These are phyloP conservation scores for Cladobotryum mycophilum DNA, from an alignment of 2,329 filamentous ascomycete species.

Conservation along the genomic window DNA sequence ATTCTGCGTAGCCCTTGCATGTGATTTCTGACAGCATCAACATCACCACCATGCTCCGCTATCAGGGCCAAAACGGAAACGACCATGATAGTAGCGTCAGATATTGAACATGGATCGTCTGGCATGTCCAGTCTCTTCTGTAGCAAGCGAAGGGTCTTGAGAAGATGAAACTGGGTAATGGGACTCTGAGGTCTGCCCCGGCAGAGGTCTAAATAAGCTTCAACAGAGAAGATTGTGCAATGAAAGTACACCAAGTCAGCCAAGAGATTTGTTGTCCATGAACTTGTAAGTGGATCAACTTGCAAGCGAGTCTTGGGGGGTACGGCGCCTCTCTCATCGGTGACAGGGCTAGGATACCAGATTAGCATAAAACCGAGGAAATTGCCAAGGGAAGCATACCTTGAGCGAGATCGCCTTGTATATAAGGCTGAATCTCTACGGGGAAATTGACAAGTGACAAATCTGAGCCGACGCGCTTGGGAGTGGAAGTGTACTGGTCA, in stretches of 20 bases:
- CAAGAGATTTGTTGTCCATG: constrained; percentile 15
- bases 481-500: constrained; percentile 8
- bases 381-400: constrained; percentile 1
- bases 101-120: too few species aligned
- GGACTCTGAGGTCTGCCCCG: too few species aligned
- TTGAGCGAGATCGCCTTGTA: constrained; percentile 13
- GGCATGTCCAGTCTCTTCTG: too few species aligned
- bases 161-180: too few species aligned
- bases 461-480: constrained; percentile 12
- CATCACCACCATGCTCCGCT: too few species aligned
- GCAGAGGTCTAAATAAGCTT: too few species aligned
- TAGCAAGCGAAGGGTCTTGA: too few species aligned
- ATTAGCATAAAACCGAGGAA: too few species aligned
- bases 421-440: constrained; percentile 15
- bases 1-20: constrained; percentile 14
- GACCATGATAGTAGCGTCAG: too few species aligned
- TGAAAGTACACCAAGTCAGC: constrained; percentile 3
- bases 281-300: constrained; percentile 10
- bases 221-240: too few species aligned
- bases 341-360: background rate
- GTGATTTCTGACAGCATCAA: constrained; percentile 11
- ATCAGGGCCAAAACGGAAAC: too few species aligned
- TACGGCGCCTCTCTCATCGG: constrained; percentile 12
- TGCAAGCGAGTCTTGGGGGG: constrained; percentile 17
- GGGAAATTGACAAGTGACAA: constrained; percentile 18